Evolutionary conservation across 371 early-diverging fungal species (phyloP), one percentile per base, ranked within the genome.

Genomic region (Globomyces sp.): DNA sequence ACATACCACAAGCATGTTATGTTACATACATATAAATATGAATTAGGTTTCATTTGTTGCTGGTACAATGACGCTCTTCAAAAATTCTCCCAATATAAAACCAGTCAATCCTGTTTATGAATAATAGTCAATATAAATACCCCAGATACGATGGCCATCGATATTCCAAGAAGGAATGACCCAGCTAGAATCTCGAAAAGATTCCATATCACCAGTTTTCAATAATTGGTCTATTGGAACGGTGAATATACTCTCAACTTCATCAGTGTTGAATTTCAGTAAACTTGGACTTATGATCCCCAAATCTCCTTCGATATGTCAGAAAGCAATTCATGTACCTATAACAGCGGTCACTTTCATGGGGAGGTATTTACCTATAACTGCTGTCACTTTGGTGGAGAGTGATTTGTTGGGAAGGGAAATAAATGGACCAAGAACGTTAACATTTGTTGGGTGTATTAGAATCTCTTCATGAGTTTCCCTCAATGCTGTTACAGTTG

Each of bases 401-500:
- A 80, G 76, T 11, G 77, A 76, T 58, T 82, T 76, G 71, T 89
- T 87, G 3, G 92, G 92, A 55, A 92, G 65, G 2, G 88, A 65
- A 2, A 85, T 77, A 66, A 87, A 80, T 50, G 72, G 68, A 0
- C 94, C 94, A 5, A 95, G 71, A 4, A 92, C 68, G 10, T 82
- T 80, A 0, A 94, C 78, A 2, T 73, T 57, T 0, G 64, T 64
- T 0, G 82, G 65, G 0, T 67, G 57, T 4, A 93, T 76, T 0
- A 85, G 87, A n/a, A 94, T 79, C 70, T 96, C 96, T 73, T 96
- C 95, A 11, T 73, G 51, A 6, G 93, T 90, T 68, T 94, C 96
- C 39, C 96, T 80, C 48, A 94, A 66, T 2, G 93, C 93, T 1
- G 96, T 89, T 8, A 66, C 75, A 58, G 82, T 77, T 4, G 83